Conservation (phyloP, 805 yeast species). For the Brettanomyces anomalus region DNA sequence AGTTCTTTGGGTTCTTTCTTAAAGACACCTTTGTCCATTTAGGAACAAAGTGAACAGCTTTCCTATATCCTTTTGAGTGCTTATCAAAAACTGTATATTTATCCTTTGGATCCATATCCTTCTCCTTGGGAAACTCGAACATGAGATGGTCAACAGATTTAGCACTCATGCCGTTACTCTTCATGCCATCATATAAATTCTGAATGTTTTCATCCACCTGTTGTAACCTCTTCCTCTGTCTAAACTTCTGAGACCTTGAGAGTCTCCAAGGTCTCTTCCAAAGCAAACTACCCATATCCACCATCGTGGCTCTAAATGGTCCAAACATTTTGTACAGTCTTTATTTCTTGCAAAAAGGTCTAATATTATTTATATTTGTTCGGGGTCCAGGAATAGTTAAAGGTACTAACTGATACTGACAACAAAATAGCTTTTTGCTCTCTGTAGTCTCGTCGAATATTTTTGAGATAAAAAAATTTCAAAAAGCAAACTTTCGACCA, state of each 20-base stretch:
- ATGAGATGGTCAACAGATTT: conserved; percentile 29
- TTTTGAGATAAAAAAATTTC: too few relatives aligned
- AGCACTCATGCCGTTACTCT: conserved; percentile 23
- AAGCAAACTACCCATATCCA: conserved; percentile 61
- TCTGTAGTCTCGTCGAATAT: too few relatives aligned
- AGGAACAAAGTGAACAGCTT: conserved; percentile 79
- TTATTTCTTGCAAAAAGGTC: neutral
- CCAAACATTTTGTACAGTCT: conserved; percentile 30
- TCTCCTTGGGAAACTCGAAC: conserved; percentile 62
- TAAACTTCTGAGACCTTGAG: conserved; percentile 69
- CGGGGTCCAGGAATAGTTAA: neutral
- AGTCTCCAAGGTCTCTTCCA: conserved; percentile 78
- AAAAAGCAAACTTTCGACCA: neutral
- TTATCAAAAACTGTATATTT: conserved; percentile 82
- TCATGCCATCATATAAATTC: conserved; percentile 44
- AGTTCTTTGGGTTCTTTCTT: conserved; percentile 71
- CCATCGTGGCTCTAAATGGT: conserved; percentile 53
- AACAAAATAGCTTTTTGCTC: too few relatives aligned
- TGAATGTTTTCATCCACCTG: conserved; percentile 74
- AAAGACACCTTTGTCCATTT: conserved; percentile 84
- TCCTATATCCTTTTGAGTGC: conserved; percentile 71
- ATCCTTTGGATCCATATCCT: conserved; percentile 71
- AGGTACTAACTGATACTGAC: neutral
- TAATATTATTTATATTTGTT: neutral
- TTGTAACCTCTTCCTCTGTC: conserved; percentile 79